Evolutionary conservation across 768 basidiomycete species (phyloP), one percentile per base, ranked within the genome.

Genomic region (Terana coerulea): DNA sequence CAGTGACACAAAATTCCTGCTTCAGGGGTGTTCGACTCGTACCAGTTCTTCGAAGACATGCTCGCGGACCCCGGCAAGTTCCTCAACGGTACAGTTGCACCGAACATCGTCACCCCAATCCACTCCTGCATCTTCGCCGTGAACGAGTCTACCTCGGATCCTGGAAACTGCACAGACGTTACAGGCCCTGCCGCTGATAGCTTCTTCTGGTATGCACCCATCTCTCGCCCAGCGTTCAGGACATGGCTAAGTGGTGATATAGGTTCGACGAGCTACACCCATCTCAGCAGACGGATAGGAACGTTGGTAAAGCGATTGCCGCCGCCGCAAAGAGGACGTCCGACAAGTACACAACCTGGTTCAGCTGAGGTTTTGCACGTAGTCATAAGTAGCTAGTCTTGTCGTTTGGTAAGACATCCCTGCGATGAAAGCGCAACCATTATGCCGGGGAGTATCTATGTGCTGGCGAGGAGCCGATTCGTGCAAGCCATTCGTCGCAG

Each of bases 191-290:
- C 65, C 10, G 60, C 68, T 11, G 83, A 84, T 53, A 82, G 81
- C 59, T 83, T 72, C 66, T 59, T 82, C 43, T 84, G 82, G 82
- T 81, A 57, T 5, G 10, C 8, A 8, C 31, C 26, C 30, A 8
- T 3, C 34, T 2, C 4, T n/a, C 33, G 10, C n/a, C n/a, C 33
- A 10, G 10, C 10, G 17, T 34, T 10, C 10, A 34, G 5, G n/a
- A n/a, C n/a, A n/a, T n/a, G n/a, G n/a, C n/a, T n/a, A n/a, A n/a
- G n/a, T n/a, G n/a, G n/a, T 25, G 9, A 37, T 26, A 22, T 33
- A 64, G 59, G 78, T 77, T 64, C 51, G 80, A 84, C 55, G 81
- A 83, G 54, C 67, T 84, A 10, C 82, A 83, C 59, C 78, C 79
- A 8, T 80, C 79, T 3, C 77, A 82, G 57, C 83, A 84, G 56